Percentiles rank a stretch among this genome's conserved stretches.
phyloP scores from a whole-genome alignment of 2,329 filamentous ascomycete genomes.

The Penicillium thymicola region DNA sequence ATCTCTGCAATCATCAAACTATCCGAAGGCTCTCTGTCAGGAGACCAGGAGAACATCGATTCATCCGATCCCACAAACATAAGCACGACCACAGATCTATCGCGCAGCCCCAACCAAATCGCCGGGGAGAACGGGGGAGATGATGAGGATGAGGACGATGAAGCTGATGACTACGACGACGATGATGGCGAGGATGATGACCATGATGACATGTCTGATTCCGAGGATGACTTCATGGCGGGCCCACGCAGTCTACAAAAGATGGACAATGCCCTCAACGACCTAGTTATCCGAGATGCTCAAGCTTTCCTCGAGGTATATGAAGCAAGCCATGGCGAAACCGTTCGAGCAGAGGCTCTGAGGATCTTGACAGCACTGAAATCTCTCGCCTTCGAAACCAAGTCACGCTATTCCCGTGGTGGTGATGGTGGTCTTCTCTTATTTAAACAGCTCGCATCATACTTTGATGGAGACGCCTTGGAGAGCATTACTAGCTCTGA shows the following conservation, averaged over 20 bases:
- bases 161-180: conserved; percentile 53
- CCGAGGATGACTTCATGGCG: conserved; percentile 61
- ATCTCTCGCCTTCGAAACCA: conserved; percentile 67
- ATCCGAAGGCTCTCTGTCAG: conserved; percentile 48
- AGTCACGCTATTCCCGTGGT: conserved; percentile 61
- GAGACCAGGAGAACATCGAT: conserved; percentile 19
- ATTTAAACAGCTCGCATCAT: conserved; percentile 72
- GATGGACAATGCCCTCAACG: conserved; percentile 56
- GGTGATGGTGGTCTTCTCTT: conserved; percentile 57
- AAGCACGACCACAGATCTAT: conserved; percentile 9
- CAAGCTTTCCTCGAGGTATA: conserved; percentile 81
- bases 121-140: conserved; percentile 30
- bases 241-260: conserved; percentile 39
- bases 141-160: conserved; percentile 47
- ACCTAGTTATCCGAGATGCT: conserved; percentile 71
- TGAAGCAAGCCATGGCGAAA: conserved; percentile 70
- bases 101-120: neutral
- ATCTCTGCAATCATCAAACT: conserved; percentile 86
- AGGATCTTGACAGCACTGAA: conserved; percentile 73
- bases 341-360: conserved; percentile 73
- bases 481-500: conserved; percentile 96
- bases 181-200: conserved; percentile 53
- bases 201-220: conserved; percentile 57
- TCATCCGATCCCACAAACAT: neutral
- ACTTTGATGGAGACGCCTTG: conserved; percentile 84